Base-by-base conservation (phyloP, 73 alveolate species). In the Effrenium voratum region DNA sequence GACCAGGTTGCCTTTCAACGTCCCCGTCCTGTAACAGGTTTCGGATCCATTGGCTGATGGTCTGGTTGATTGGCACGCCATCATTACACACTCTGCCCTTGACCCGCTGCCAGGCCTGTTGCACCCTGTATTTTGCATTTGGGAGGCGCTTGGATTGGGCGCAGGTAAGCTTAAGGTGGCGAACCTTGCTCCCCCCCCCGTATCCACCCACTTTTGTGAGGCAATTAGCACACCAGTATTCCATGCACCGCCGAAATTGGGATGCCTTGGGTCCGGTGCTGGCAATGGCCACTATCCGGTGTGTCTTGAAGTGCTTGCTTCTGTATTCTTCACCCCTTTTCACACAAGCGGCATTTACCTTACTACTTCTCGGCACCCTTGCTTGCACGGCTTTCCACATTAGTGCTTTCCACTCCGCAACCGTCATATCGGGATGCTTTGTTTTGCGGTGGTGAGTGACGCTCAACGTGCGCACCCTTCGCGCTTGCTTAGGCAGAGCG, bases 21-120 rank as follows among this genome's bases (percentile, higher is more conserved):
- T 81, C 91, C 5, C 91, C 91, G 46, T 81, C 91, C 19, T 49
- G 46, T 22, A 81, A 5, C 19, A 46, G 73, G n/a, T 81, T 41
- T 5, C 91, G 41, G 46, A 81, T 46, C 91, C 91, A 63, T 15
- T 63, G 76, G 32, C 73, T 34, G 50, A 34, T 30, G 72, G 6
- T 13, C 41, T 30, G 59, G 28, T 10, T 28, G 15, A 81, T n/a
- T 26, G 91, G 91, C 38, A 26, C 50, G 2, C 91, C 91, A 46
- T 47, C 46, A 5, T 41, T 46, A 44, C 22, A 47, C 34, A 8
- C n/a, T 8, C 28, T 44, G 2, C 28, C 24, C 47, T 46, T 46
- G 44, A 81, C 0, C 0, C 34, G 5, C 6, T 26, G 26, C 90
- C 90, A 79, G 44, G 43, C 50, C 24, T 66, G 1, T 1, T 45